Conservation (phyloP, 2,329 filamentous ascomycete genomes). For the Cordyceps cicadae region DNA sequence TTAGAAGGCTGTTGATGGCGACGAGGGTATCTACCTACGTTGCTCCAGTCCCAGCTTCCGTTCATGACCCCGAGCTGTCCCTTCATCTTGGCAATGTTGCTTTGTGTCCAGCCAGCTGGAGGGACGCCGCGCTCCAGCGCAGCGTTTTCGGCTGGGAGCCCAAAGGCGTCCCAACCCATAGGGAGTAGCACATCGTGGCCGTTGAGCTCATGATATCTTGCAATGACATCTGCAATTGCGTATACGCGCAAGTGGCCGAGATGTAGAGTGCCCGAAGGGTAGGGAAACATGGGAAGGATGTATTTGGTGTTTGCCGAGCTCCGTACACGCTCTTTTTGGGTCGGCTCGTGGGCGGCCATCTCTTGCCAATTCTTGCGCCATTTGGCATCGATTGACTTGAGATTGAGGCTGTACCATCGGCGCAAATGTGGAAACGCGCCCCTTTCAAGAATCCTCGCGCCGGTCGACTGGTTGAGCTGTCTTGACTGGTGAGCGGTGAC, state of each 20-base stretch:
- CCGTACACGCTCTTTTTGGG: slow-evolving; percentile 13
- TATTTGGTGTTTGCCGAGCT: slow-evolving; percentile 42
- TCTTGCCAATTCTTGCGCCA: slow-evolving; percentile 15
- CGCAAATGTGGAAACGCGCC: background rate
- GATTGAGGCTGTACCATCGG: slow-evolving; percentile 36
- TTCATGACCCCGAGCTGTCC: slow-evolving; percentile 72
- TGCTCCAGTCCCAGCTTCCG: slow-evolving; percentile 73
- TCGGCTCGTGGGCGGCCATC: slow-evolving; percentile 12
- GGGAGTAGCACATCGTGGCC: slow-evolving; percentile 71
- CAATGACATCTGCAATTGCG: slow-evolving; percentile 79
- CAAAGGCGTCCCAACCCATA: slow-evolving; percentile 95
- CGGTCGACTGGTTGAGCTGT: background rate
- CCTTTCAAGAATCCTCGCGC: background rate
- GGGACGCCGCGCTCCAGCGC: slow-evolving; percentile 74
- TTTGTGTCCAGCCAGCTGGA: slow-evolving; percentile 68
- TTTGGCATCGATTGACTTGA: slow-evolving; percentile 31
- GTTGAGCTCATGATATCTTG: slow-evolving; percentile 66
- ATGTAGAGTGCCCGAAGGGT: slow-evolving; percentile 79
- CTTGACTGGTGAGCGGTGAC: background rate
- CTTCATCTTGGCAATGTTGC: slow-evolving; percentile 81
- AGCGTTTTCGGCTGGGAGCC: slow-evolving; percentile 83
- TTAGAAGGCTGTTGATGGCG: background rate
- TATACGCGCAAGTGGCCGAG: slow-evolving; percentile 84
- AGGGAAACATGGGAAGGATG: slow-evolving; percentile 87
- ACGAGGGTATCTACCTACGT: slow-evolving; percentile 44